Conservation (phyloP, 805 yeast genomes). For the Kuraishia cidri region DNA sequence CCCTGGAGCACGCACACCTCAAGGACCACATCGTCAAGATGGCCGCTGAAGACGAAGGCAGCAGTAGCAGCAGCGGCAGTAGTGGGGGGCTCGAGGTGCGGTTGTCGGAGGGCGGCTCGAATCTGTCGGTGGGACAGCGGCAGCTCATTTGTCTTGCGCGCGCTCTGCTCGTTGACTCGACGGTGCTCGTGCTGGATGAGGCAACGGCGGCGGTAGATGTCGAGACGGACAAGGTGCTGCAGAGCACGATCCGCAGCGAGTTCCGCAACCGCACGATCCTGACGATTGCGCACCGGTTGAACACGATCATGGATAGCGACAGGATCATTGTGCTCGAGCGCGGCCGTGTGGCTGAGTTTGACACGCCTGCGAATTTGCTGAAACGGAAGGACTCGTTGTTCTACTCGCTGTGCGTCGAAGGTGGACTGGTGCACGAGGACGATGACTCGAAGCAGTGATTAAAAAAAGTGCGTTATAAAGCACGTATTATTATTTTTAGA, state of each 20-base stretch:
- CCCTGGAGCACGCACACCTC: constrained; percentile 70
- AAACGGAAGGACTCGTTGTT: constrained; percentile 61
- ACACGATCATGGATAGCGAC: constrained; percentile 78
- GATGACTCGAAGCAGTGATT: constrained; percentile 8
- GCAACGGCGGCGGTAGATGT: constrained; percentile 90
- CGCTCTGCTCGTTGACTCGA: constrained; percentile 57
- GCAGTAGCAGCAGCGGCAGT: background rate
- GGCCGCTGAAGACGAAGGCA: constrained; percentile 8
- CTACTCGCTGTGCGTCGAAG: constrained; percentile 74
- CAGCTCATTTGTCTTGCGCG: constrained; percentile 81
- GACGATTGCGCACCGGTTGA: constrained; percentile 79
- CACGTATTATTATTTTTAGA: too few species aligned
- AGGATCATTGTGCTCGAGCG: constrained; percentile 66
- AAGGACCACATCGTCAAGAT: constrained; percentile 50
- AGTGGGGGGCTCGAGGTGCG: constrained; percentile 10
- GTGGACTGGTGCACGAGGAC: constrained; percentile 36
- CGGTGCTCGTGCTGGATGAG: constrained; percentile 68
- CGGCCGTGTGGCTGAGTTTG: constrained; percentile 73
- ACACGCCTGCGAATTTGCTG: constrained; percentile 59
- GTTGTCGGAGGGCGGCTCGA: constrained; percentile 34
- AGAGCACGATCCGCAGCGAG: constrained; percentile 68
- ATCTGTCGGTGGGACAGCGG: constrained; percentile 81
- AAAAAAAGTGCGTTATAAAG: too few species aligned
- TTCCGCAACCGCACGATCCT: constrained; percentile 71
- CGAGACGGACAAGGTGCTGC: constrained; percentile 70